Percentiles rank a stretch among this genome's conserved stretches.
These are phyloP conservation scores for Malassezia globosa DNA, from an alignment of 1,284 basidiomycete species.

Conservation along the genomic window DNA sequence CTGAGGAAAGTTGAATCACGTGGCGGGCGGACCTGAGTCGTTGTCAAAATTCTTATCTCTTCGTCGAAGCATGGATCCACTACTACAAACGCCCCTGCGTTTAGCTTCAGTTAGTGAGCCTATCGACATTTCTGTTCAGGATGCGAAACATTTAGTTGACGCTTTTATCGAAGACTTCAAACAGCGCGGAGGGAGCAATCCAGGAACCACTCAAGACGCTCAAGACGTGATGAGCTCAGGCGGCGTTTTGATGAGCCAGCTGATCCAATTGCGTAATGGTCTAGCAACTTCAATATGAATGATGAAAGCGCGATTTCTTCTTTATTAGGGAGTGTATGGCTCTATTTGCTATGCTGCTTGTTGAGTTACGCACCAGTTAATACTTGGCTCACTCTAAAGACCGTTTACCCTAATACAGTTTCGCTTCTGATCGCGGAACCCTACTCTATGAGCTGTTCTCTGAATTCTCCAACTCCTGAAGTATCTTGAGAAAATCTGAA, in stretches of 20 bases:
- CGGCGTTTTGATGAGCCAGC: conserved; percentile 15
- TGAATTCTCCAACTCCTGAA: not conserved
- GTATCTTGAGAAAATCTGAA: conserved; percentile 5
- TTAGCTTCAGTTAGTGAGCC: conserved; percentile 2
- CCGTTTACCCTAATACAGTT: not conserved
- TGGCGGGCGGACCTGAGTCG: not conserved
- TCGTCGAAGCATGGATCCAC: conserved; percentile 12
- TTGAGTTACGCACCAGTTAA: too few species aligned
- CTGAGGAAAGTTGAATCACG: too few species aligned
- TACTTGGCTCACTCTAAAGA: not conserved
- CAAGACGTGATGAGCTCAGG: conserved; percentile 10
- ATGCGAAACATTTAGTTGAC: conserved; percentile 8
- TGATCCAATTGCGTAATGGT: conserved; percentile 12
- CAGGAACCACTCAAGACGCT: not conserved
- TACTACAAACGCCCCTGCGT: conserved; percentile 12
- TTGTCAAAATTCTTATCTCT: not conserved
- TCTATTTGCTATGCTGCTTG: too few species aligned
- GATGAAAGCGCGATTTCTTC: not conserved
- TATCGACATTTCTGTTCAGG: not conserved
- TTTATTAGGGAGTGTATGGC: not conserved
- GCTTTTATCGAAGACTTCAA: conserved; percentile 10
- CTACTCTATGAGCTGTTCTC: too few species aligned
- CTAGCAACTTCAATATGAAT: not conserved
- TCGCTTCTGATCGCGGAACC: too few species aligned
- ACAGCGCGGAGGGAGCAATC: not conserved